Conservation (phyloP, 75 land plant species). For the Cryptomeria japonica region DNA sequence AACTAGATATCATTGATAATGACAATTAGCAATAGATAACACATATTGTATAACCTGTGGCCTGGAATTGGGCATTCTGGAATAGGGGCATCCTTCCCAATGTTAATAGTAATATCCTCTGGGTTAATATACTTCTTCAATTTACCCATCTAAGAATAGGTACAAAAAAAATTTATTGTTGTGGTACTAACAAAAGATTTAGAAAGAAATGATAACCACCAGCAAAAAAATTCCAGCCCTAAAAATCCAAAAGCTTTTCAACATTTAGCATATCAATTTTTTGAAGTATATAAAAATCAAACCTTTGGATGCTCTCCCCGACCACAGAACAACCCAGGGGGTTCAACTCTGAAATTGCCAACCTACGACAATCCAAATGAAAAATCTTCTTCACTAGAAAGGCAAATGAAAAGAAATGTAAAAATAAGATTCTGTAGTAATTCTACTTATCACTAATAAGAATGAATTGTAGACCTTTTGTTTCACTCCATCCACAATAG, state of each 20-base stretch:
- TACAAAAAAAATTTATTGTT: neutral
- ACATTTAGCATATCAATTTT: neutral
- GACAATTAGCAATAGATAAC: neutral
- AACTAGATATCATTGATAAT: neutral
- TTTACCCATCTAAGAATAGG: slow-evolving; percentile 78
- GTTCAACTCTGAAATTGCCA: slow-evolving; percentile 98
- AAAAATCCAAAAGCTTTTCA: neutral
- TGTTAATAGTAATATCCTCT: slow-evolving; percentile 91
- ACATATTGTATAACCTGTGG: slow-evolving; percentile 60
- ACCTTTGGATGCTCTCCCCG: slow-evolving; percentile 99
- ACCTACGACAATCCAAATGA: slow-evolving; percentile 42
- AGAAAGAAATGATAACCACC: neutral
- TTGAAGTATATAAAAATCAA: neutral
- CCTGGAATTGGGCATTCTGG: slow-evolving; percentile 99
- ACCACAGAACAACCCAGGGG: slow-evolving; percentile 96
- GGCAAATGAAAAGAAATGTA: neutral
- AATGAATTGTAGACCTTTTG: slow-evolving; percentile 67
- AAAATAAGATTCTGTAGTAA: neutral
- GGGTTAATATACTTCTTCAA: slow-evolving; percentile 83
- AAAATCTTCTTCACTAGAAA: neutral
- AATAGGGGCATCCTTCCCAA: slow-evolving; percentile 84
- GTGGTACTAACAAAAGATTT: neutral
- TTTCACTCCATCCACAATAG: slow-evolving; percentile 95
- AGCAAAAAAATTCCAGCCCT: neutral
- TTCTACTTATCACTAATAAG: neutral